These are phyloP conservation scores for Lenwebbia sp. DNA, from an alignment of 345 rosid species.

Conservation along the genomic window DNA sequence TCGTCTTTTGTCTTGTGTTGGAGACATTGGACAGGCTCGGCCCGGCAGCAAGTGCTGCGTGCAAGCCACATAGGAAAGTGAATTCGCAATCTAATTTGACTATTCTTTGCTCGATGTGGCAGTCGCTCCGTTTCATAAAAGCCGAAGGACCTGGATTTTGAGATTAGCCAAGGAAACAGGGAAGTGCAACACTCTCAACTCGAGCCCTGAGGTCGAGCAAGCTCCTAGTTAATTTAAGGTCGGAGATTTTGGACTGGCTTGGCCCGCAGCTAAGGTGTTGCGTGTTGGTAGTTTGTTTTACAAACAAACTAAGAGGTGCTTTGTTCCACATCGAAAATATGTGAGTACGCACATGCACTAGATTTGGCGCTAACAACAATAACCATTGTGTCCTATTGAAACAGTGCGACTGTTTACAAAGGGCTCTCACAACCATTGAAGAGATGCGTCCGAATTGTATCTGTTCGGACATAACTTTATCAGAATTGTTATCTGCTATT, in stretches of 20 bases:
- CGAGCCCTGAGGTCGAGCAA: rapidly evolving
- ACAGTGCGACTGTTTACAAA: too few relatives aligned
- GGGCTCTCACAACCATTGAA: too few relatives aligned
- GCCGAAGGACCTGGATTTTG: background rate
- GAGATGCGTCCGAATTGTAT: too few relatives aligned
- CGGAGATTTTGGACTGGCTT: background rate
- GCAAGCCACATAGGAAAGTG: background rate
- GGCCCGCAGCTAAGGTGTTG: too few relatives aligned
- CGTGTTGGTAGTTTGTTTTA: too few relatives aligned
- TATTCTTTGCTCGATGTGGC: background rate
- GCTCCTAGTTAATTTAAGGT: background rate
- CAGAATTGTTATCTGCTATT: too few relatives aligned
- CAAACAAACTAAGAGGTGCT: too few relatives aligned
- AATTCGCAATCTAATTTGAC: background rate
- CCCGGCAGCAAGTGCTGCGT: background rate
- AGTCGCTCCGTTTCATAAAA: background rate
- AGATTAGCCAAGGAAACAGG: background rate
- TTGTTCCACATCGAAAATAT: too few relatives aligned
- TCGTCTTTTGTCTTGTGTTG: background rate
- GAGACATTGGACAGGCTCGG: background rate
- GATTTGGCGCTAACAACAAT: too few relatives aligned
- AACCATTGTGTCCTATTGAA: too few relatives aligned
- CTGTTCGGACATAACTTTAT: too few relatives aligned
- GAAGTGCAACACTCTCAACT: background rate
- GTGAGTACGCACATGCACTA: too few relatives aligned